A percentile compares a stretch with the other conserved stretches of the same genome.
Evolutionary conservation across 148 eudicot genomes (phyloP).

Genomic region (Fagopyrum esculentum): DNA sequence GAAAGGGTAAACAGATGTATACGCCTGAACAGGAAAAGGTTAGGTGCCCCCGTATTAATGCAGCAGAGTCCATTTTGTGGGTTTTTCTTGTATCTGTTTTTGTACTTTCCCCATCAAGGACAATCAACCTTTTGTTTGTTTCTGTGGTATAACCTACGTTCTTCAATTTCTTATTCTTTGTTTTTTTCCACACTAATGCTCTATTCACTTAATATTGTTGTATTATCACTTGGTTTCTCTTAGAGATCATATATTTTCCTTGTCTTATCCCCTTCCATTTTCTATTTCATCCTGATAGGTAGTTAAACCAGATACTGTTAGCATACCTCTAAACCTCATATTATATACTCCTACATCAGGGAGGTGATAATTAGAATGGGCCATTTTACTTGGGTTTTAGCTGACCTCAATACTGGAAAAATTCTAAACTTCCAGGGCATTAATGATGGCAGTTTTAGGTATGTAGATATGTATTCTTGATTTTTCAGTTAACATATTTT

Average conservation of each 20-base stretch:
- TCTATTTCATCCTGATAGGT: neutral
- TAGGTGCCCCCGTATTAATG: conserved; percentile 13
- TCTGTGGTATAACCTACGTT: neutral
- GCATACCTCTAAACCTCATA: neutral
- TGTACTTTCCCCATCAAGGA: neutral
- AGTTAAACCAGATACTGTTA: neutral
- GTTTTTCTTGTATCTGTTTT: neutral
- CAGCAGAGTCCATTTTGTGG: neutral
- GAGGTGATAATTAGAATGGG: neutral
- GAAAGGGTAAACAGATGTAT: conserved; percentile 89
- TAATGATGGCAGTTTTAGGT: neutral
- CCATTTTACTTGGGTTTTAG: neutral
- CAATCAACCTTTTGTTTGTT: neutral
- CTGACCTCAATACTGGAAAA: neutral
- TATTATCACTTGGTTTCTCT: neutral
- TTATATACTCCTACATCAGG: neutral
- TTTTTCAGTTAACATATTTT: neutral
- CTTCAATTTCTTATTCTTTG: neutral
- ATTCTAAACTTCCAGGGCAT: neutral
- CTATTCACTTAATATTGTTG: neutral
- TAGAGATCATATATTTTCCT: neutral
- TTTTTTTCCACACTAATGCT: neutral
- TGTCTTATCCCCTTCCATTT: neutral
- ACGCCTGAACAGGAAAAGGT: conserved; percentile 82
- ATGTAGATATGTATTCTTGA: neutral